Evolutionary conservation across 164 flowering plant genomes (phyloP).

Genomic region (Magnolia kwangsiensis): DNA sequence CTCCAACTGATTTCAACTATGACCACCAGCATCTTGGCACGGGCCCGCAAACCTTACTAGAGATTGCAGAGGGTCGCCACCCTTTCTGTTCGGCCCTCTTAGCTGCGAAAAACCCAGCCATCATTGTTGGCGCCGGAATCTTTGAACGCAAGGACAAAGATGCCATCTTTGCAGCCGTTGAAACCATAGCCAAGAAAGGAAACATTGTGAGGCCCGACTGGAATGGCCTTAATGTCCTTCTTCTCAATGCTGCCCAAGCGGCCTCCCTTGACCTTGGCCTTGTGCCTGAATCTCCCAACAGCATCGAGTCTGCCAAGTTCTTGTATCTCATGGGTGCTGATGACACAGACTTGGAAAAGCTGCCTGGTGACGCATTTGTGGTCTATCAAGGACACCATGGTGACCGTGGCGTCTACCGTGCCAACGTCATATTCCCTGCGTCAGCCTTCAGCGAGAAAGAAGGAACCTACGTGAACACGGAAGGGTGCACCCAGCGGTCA

Average conservation of each 20-base stretch:
- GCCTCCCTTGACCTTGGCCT: conserved; percentile 97
- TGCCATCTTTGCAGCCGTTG: conserved; percentile 64
- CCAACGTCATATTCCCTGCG: conserved; percentile 88
- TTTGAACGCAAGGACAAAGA: conserved; percentile 79
- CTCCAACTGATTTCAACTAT: conserved; percentile 81
- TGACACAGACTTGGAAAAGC: conserved; percentile 69
- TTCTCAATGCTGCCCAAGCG: conserved; percentile 93
- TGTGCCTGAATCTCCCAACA: conserved; percentile 59
- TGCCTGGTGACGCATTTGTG: conserved; percentile 87
- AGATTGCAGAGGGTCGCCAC: conserved; percentile 83
- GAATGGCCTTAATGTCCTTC: conserved; percentile 86
- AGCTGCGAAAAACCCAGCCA: conserved; percentile 82
- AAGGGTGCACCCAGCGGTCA: conserved; percentile 82
- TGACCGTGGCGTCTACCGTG: conserved; percentile 79
- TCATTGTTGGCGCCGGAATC: conserved; percentile 86
- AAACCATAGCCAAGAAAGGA: conserved; percentile 56
- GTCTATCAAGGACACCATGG: conserved; percentile 99
- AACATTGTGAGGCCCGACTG: conserved; percentile 81
- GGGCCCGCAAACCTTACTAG: conserved; percentile 74
- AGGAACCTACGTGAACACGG: conserved; percentile 89
- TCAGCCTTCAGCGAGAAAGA: conserved; percentile 93
- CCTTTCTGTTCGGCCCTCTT: conserved; percentile 61
- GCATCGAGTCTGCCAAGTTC: conserved; percentile 74
- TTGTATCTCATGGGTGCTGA: conserved; percentile 96
- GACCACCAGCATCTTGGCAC: conserved; percentile 82